Evolutionary conservation across 2,329 filamentous ascomycete species (phyloP), one percentile per base, ranked within the genome.

Genomic region (Didymella lethalis): DNA sequence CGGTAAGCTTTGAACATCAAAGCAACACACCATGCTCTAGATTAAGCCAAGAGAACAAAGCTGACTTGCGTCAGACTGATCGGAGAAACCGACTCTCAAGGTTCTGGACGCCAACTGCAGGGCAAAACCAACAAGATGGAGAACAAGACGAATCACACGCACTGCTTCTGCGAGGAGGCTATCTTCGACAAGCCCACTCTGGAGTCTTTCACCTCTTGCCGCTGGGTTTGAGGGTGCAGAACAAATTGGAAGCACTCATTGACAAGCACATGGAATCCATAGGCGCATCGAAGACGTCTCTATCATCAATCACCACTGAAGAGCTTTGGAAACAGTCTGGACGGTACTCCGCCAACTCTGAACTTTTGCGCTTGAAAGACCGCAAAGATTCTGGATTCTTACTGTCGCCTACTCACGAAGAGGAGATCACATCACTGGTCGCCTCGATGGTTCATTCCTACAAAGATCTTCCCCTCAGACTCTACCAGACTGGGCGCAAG

Each of bases 401-500:
- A 29, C 84, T 99, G 4, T 90, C 93, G 1, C 95, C 95, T 0
- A 99, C 95, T 0, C 95, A 99, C 62, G 95, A 99, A 73, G 95
- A 99, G 75, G 95, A 99, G 74, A 95, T 99, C 66, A 99, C 95
- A 0, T 81, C 84, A 0, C 81, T 99, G 2, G 91, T 97, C 1
- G 86, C 87, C 4, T 85, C 84, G 55, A 85, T 88, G 16, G 82
- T 93, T 1, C 87, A 88, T 41, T 97, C 93, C 0, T 94, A 97
- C 74, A 94, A 93, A 71, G 88, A 92, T 44, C 82, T 98, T 8
- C 95, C 95, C 0, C 75, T 98, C 25, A 86, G 93, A 43, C 80
- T 99, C 0, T 99, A 98, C 71, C 95, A 99, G 75, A 95, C 95
- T 48, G 89, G 92, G 29, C 86, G 94, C 46, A 99, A 99, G 77